These are phyloP conservation scores for Candida ortonii DNA, from an alignment of 805 yeast species.

Conservation along the genomic window DNA sequence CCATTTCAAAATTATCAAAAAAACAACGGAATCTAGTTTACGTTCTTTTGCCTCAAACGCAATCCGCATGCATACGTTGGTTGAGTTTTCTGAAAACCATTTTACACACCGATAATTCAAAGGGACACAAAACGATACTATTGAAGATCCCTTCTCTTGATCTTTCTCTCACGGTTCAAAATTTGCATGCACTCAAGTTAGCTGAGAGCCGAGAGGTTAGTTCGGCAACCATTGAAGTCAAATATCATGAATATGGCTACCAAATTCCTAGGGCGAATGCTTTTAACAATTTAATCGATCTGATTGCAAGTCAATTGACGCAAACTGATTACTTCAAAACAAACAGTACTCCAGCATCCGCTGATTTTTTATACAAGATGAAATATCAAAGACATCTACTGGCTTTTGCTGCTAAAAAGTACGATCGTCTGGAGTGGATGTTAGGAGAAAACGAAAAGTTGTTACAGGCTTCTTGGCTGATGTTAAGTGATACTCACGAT, in stretches of 20 bases:
- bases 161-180: conserved; percentile 40
- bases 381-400: conserved; percentile 26
- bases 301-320: conserved; percentile 32
- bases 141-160: conserved; percentile 47
- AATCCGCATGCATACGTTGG: conserved; percentile 60
- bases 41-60: conserved; percentile 54
- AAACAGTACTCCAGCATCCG: conserved; percentile 6
- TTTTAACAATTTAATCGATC: conserved; percentile 39
- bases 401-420: conserved; percentile 56
- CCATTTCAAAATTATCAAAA: conserved; percentile 36
- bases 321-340: conserved; percentile 3
- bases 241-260: conserved; percentile 24
- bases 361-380: conserved; percentile 17
- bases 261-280: conserved; percentile 23
- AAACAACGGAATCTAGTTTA: conserved; percentile 30
- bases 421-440: conserved; percentile 75
- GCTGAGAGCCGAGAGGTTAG: conserved; percentile 9
- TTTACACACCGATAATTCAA: conserved; percentile 32
- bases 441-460: conserved; percentile 43
- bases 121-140: conserved; percentile 17
- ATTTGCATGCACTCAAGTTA: conserved; percentile 6
- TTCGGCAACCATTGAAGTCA: not conserved
- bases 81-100: conserved; percentile 50
- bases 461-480: conserved; percentile 42
- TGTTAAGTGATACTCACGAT: conserved; percentile 43